These are phyloP conservation scores for barrel medic (Medicago truncatula) DNA, from an alignment of 306 rosid species.

Conservation along the genomic window MtrunA17r5.0-ANR NC_053043.1:4252501-4253000, in stretches of 20 bases:
- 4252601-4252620: conserved; percentile 77
- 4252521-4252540: not conserved
- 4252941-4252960: conserved; percentile 79
- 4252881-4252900: conserved; percentile 92
- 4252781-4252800: too few relatives aligned
- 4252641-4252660: not conserved
- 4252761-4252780: not conserved
- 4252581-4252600: conserved; percentile 81
- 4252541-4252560: conserved; percentile 41
- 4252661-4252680: too few relatives aligned
- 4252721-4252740: too few relatives aligned
- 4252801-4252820: not conserved
- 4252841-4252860: conserved; percentile 72
- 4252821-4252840: not conserved
- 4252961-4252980: conserved; percentile 81
- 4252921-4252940: conserved; percentile 70
- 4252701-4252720: too few relatives aligned
- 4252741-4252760: too few relatives aligned
- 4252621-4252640: conserved; percentile 37
- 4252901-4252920: conserved; percentile 86
- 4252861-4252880: conserved; percentile 87
- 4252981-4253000: conserved; percentile 87
- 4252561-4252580: conserved; percentile 52
- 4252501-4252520: conserved; percentile 33
- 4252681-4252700: too few relatives aligned